Evolutionary conservation across 1,139 yeast genomes (phyloP).

Genomic region (Kodamaea derodonti): DNA sequence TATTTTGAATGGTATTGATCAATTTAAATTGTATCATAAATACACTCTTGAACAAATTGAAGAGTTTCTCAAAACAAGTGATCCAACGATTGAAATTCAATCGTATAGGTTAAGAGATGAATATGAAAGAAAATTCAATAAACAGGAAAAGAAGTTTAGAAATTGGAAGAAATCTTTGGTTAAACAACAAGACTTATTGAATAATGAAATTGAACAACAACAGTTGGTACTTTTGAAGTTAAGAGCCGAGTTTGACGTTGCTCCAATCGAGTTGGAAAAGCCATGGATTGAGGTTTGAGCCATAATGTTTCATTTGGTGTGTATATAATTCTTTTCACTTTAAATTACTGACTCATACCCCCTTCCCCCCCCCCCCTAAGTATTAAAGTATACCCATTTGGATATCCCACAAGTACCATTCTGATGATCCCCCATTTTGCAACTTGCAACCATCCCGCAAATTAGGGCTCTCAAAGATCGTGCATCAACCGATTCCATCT

Average conservation of each 20-base stretch:
- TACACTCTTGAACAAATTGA: conserved; percentile 36
- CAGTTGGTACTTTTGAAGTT: conserved; percentile 34
- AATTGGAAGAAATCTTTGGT: conserved; percentile 62
- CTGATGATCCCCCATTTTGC: too few species aligned
- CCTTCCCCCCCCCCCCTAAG: too few species aligned
- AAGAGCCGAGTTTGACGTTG: conserved; percentile 29
- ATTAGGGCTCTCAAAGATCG: background rate
- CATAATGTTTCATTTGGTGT: too few species aligned
- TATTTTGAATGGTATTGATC: conserved; percentile 9
- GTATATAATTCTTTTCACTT: too few species aligned
- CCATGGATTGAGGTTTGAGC: too few species aligned
- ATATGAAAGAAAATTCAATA: conserved; percentile 11
- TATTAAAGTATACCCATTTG: too few species aligned
- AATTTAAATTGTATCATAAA: conserved; percentile 28
- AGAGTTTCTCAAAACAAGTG: conserved; percentile 28
- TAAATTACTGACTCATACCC: too few species aligned
- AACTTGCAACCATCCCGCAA: too few species aligned
- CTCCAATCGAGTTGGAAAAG: background rate
- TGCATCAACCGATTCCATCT: background rate
- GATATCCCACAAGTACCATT: too few species aligned
- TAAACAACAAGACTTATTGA: conserved; percentile 52
- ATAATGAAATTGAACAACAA: conserved; percentile 49
- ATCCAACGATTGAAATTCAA: conserved; percentile 46
- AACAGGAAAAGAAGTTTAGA: conserved; percentile 60
- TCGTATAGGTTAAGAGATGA: conserved; percentile 41